Base-by-base conservation (phyloP, 352 stramenopile genomes). In the Pythium phragmiticola region DNA sequence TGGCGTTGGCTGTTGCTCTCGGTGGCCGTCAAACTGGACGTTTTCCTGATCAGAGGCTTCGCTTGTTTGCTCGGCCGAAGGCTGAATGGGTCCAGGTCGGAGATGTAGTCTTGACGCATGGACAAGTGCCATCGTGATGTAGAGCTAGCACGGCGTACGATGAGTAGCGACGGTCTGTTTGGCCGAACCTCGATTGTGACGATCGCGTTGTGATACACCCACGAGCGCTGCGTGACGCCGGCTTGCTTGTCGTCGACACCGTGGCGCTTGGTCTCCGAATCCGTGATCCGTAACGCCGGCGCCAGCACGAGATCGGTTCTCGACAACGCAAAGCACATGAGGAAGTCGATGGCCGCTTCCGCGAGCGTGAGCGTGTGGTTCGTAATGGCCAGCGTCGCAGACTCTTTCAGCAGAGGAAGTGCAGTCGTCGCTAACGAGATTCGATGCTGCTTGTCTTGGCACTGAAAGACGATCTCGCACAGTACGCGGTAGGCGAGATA, bases 251-350 rank as follows among this genome's bases (percentile, higher is more conserved):
- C 46, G 6, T 65, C 34, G 14, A 36, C 17, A 17, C 50, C 46
- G 19, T 51, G 53, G 53, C 49, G 60, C 30, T 28, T 37, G 13
- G 17, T 52, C 26, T 43, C 19, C n/a, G 46, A 41, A 23, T 26
- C 49, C 12, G 41, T 57, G 14, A 66, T 47, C 9, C 55, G 36
- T 12, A 82, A 49, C 2, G 81, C 71, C 33, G 83, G 72, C 11
- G 83, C 71, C 12, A 63, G 51, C 8, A 66, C 37, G 9, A 82
- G 21, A 33, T 72, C 63, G 14, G 83, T 87, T 21, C 74, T 73
- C 6, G 80, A 86, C 36, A 88, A 76, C 21, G 82, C 81, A 65
- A 85, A 88, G 55, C 73, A 89, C 79, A 90, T 85, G 21, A 95
- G 65, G 46, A 91, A 92, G 50, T 95, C 87, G 9, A 95, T 75